Base-by-base conservation (phyloP, 805 yeast species). In the Wilhelminamyces savonicus region DNA sequence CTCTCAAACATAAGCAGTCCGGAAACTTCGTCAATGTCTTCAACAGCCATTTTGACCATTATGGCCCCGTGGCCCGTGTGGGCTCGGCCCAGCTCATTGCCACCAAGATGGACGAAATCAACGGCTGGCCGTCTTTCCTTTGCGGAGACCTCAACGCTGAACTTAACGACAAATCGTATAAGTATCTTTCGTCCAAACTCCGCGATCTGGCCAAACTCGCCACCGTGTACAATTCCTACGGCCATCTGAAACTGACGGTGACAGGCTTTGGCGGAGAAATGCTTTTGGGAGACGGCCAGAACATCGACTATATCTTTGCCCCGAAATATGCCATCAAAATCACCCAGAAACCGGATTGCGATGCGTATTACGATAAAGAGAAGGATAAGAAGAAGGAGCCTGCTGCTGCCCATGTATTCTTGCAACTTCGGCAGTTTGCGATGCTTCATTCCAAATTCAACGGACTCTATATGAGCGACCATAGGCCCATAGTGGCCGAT, bases 401-500 rank as follows among this genome's bases (percentile, higher is more conserved):
- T 3, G 34, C 42, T 12, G 29, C 27, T 9, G 36, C 38, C 22
- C 36, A 38, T 27, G 36, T 40, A 9, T 34, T 34, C 6, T 24
- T 56, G 12, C 37, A 34, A 25, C 35, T 55, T 11, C 32, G 32
- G n/a, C 46, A 48, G 18, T 57, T 41, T 37, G 62, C 55, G 13
- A 29, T 57, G 35, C 37, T 57, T 16, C 62, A 57, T 31, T 55
- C 62, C 11, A 56, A 56, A 37, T 58, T 39, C 30, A 44, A 50
- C 22, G 59, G 59, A 4, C 32, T 32, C 1, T 57, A 56, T 36
- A 49, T 57, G 50, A 56, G 62, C 35, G 62, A 57, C 35, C 64
- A 57, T 37, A 43, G 64, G 17, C 64, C 64, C 4, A 29, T 57
- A 26, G 54, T 57, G 23, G 61, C 51, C 3, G 62, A 57, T 27